Percentiles rank a stretch among this genome's conserved stretches.
phyloP scores from a whole-genome alignment of 768 basidiomycete species.

The Macrolepiota fuliginosa region DNA sequence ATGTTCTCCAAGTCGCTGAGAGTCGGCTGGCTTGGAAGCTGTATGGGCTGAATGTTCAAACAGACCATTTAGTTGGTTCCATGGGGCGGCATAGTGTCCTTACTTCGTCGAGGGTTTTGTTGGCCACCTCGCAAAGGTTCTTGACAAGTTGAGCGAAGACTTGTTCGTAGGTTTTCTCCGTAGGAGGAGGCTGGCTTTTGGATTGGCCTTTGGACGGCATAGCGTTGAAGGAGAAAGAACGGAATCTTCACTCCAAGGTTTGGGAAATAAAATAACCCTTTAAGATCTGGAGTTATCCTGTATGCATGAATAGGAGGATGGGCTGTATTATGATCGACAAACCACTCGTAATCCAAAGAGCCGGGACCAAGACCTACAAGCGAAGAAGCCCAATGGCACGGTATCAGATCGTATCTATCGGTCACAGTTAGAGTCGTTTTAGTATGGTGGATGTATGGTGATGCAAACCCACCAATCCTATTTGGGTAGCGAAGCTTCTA shows the following conservation, averaged over 20 bases:
- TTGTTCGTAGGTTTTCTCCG: not conserved
- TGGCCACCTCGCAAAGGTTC: not conserved
- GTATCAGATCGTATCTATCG: too few species aligned
- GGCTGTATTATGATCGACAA: too few species aligned
- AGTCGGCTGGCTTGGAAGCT: not conserved
- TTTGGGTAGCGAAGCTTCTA: too few species aligned
- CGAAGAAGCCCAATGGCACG: too few species aligned
- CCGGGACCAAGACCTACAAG: too few species aligned
- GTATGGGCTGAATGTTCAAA: not conserved
- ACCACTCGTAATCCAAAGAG: too few species aligned
- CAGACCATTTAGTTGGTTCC: not conserved
- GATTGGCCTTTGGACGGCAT: not conserved
- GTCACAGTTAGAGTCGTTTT: too few species aligned
- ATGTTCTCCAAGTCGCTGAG: not conserved
- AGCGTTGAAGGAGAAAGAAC: not conserved
- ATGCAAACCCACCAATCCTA: too few species aligned
- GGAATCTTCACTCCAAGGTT: not conserved
- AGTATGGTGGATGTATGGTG: too few species aligned
- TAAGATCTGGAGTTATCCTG: too few species aligned
- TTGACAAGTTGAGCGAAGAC: not conserved
- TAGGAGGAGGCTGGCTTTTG: not conserved
- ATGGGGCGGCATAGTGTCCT: not conserved
- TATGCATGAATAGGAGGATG: too few species aligned
- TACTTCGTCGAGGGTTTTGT: not conserved
- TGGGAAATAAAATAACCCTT: too few species aligned